phyloP scores from a whole-genome alignment of 179 eudicot genomes.

The Drosera spatulata region DNA sequence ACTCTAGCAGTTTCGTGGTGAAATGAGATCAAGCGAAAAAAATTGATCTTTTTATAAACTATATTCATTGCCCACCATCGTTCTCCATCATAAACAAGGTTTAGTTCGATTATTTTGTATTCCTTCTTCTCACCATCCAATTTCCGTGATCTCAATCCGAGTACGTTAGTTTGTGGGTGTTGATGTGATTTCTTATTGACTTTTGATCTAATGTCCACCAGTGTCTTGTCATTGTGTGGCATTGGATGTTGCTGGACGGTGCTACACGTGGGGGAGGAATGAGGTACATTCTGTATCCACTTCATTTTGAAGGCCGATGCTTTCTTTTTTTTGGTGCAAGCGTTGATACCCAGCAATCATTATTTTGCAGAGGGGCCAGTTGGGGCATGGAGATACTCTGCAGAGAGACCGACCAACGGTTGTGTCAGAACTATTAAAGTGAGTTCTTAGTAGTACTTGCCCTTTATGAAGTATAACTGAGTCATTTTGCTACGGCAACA shows the following conservation, averaged over 20 bases:
- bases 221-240: slow-evolving; percentile 98
- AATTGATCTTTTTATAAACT: no score
- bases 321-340: not conserved
- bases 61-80: no score
- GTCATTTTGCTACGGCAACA: no score
- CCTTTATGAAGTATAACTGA: not conserved
- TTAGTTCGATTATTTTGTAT: no score
- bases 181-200: slow-evolving; percentile 5
- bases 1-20: no score
- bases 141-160: no score
- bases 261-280: slow-evolving; percentile 97
- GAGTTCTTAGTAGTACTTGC: slow-evolving; percentile 8
- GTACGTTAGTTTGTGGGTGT: not conserved
- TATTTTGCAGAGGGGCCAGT: slow-evolving; percentile 77
- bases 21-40: no score
- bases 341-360: not conserved
- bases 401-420: slow-evolving; percentile 92
- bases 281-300: slow-evolving; percentile 38
- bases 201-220: slow-evolving; percentile 22
- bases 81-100: no score
- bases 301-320: slow-evolving; percentile 1
- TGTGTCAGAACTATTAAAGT: slow-evolving; percentile 79
- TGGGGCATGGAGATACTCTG: slow-evolving; percentile 88
- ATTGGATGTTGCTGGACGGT: slow-evolving; percentile 88
- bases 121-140: no score